These are phyloP conservation scores for Rauvolfia tetraphylla DNA, from an alignment of 257 asterid genomes.

Conservation along the genomic window DNA sequence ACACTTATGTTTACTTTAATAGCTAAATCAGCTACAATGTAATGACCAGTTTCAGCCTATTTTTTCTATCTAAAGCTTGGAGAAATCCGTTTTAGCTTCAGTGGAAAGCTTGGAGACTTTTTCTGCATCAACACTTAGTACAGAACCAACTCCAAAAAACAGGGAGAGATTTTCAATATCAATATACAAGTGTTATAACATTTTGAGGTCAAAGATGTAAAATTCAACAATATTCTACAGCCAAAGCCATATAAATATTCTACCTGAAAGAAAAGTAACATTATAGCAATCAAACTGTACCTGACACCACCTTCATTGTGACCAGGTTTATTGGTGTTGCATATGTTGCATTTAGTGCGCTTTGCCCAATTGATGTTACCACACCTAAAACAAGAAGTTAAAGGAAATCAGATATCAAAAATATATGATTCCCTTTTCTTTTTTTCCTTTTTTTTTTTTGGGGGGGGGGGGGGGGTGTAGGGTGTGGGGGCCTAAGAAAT, in stretches of 20 bases:
- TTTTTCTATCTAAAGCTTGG: background rate
- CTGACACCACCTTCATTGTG: conserved; percentile 90
- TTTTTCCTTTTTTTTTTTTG: background rate
- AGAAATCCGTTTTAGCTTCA: background rate
- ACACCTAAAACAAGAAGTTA: conserved; percentile 58
- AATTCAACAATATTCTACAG: background rate
- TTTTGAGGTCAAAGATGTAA: background rate
- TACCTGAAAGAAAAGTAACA: background rate
- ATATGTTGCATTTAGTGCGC: conserved; percentile 91
- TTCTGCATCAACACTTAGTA: background rate
- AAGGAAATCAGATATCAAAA: background rate
- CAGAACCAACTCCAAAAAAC: background rate
- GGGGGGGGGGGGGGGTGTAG: too few relatives aligned
- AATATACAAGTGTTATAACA: background rate
- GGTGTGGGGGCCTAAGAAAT: background rate
- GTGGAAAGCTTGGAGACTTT: background rate
- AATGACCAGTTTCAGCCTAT: background rate
- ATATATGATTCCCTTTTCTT: too few relatives aligned
- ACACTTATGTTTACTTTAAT: background rate
- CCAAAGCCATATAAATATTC: background rate
- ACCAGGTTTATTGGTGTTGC: conserved; percentile 99
- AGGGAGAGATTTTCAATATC: background rate
- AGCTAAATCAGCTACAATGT: background rate
- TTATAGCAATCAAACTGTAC: conserved; percentile 33
- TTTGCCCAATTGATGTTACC: conserved; percentile 98